Evolutionary conservation across 192 early-diverging fungal genomes (phyloP).

Genomic region (Coemansia sp.): DNA sequence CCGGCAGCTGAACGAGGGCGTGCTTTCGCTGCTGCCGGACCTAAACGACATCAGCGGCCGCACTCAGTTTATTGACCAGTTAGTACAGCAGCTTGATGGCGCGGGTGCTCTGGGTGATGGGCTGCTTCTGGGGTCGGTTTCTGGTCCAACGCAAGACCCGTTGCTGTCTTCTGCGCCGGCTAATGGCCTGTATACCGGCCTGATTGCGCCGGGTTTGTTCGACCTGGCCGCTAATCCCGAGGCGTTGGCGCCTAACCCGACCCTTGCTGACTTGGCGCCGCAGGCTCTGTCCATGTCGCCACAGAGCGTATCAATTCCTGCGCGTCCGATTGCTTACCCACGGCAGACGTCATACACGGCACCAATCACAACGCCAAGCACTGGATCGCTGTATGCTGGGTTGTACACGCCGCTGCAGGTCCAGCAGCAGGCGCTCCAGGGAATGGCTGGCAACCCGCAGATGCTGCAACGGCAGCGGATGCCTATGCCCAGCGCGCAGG

Average conservation of each 20-base stretch:
- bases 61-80: conserved; percentile 41
- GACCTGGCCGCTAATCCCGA: conserved; percentile 16
- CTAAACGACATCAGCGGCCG: conserved; percentile 45
- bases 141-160: conserved; percentile 29
- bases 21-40: conserved; percentile 47
- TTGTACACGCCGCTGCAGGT: conserved; percentile 43
- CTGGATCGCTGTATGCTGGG: conserved; percentile 29
- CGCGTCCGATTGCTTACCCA: conserved; percentile 41
- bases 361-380: conserved; percentile 10
- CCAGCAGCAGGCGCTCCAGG: conserved; percentile 30
- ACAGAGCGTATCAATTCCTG: conserved; percentile 19
- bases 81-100: conserved; percentile 52
- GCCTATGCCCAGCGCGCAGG: conserved; percentile 45
- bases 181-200: conserved; percentile 21
- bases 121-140: conserved; percentile 24
- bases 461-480: conserved; percentile 30
- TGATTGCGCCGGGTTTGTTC: conserved; percentile 26
- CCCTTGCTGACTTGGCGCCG: conserved; percentile 19
- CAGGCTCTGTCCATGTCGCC: conserved; percentile 27
- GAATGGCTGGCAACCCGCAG: conserved; percentile 10
- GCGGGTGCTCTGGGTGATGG: conserved; percentile 36
- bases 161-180: conserved; percentile 38
- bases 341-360: neutral
- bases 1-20: conserved; percentile 50
- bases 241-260: conserved; percentile 5